phyloP scores from a whole-genome alignment of 257 asterid species.

The Salvia miltiorrhiza region DNA sequence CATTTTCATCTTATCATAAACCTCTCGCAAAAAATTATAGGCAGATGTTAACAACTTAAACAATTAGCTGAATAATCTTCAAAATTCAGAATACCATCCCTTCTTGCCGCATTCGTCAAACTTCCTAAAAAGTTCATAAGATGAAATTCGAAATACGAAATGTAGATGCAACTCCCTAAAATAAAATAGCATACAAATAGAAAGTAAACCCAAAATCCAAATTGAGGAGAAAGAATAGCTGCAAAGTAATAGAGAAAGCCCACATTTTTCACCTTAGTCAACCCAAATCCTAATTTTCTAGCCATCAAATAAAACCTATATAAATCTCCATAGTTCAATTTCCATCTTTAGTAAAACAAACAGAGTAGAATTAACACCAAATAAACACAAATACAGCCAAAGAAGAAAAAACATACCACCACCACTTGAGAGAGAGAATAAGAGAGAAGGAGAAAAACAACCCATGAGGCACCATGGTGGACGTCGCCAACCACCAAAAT shows the following conservation, averaged over 20 bases:
- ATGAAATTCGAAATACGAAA: not conserved
- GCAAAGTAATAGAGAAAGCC: slow-evolving; percentile 4
- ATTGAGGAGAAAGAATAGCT: not conserved
- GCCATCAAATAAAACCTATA: slow-evolving; percentile 1
- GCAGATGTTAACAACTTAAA: not conserved
- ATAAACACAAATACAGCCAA: not conserved
- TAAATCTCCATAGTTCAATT: not conserved
- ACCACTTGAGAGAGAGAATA: slow-evolving; percentile 82
- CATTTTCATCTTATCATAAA: not conserved
- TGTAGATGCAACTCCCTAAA: slow-evolving; percentile 15
- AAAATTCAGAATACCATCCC: not conserved
- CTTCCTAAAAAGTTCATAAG: not conserved
- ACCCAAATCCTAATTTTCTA: not conserved
- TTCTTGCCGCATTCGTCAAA: not conserved
- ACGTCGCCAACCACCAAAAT: no score
- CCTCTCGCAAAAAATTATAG: not conserved
- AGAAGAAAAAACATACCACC: slow-evolving; percentile 43
- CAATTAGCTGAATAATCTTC: not conserved
- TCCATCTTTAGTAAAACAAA: not conserved
- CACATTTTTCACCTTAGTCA: slow-evolving; percentile 1
- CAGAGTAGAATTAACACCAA: not conserved
- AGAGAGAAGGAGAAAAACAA: slow-evolving; percentile 72
- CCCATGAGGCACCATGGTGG: slow-evolving; percentile 81
- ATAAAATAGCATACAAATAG: not conserved
- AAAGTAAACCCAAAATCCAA: not conserved